Conservation (phyloP, 192 early-diverging fungal species). For the Coemansia sp. region DNA sequence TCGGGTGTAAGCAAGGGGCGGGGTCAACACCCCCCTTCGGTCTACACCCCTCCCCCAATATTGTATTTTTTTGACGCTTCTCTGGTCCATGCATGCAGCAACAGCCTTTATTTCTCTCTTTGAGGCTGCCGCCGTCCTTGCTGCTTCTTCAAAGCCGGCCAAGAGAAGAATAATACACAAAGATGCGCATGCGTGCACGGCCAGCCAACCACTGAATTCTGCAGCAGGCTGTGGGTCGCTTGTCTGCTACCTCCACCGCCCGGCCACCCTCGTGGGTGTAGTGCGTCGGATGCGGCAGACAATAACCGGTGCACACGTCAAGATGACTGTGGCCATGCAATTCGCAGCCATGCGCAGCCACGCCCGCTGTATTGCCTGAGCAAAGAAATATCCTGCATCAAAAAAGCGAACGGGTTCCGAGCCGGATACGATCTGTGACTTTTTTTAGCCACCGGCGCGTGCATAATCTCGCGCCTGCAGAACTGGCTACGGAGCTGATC, state of each 20-base stretch:
- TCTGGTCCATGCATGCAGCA: conserved; percentile 24
- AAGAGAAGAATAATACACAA: no score
- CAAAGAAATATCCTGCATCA: conserved; percentile 1
- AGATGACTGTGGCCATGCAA: neutral
- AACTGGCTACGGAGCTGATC: neutral
- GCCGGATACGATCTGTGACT: neutral
- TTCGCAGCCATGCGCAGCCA: neutral
- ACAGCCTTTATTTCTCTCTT: neutral
- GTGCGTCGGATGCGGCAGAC: neutral
- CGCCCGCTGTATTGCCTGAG: neutral
- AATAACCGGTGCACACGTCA: neutral
- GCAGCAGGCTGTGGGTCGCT: neutral
- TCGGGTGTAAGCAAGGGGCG: neutral
- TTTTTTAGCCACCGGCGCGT: neutral
- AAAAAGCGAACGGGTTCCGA: neutral
- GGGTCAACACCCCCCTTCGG: conserved; percentile 13
- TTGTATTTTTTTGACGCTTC: conserved; percentile 15
- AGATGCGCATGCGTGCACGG: neutral
- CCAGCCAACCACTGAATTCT: neutral
- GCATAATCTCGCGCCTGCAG: neutral
- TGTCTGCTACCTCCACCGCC: neutral
- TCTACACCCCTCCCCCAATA: conserved; percentile 15
- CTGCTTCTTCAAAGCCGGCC: neutral
- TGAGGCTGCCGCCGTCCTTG: neutral
- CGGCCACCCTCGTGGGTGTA: neutral